Evolutionary conservation across 169 alveolate species (phyloP), one percentile per base, ranked within the genome.

Genomic region (Plasmodium coatneyi): DNA sequence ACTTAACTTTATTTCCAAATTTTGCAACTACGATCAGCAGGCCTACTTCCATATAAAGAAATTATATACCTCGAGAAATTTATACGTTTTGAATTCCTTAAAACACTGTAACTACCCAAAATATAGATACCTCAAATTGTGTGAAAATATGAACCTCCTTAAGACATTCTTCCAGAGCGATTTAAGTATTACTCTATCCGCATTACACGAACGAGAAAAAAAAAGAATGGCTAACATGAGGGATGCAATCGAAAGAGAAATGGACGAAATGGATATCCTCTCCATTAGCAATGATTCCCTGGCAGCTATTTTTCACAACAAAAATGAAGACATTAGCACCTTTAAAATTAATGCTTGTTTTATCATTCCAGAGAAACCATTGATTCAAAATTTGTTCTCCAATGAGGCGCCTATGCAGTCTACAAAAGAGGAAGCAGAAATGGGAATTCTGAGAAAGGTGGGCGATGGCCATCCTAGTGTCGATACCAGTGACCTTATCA

Each of bases 211-310:
- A 12, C 71, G 54, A 10, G 95, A 90, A 72, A n/a, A 6, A 2
- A 80, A 72, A 70, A 72, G 92, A 66, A 80, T 90, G 83, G 12
- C 12, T 41, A 30, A 41, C 46, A 90, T 80, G 84, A 90, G 56
- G 83, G 56, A 46, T 22, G 54, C 49, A 9, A 46, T 90, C 9
- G 95, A 90, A 52, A 36, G 12, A 9, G 54, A 22, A 41, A 90
- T 90, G 0, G 7, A 52, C 25, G 10, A 5, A 19, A 7, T 19
- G 34, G 72, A 90, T 71, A 80, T 90, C 2, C 54, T 90, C 52
- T 60, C 92, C 16, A 25, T 90, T n/a, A 70, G 71, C 9, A 90
- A 90, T 90, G 92, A 90, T 16, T 80, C 95, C 14, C 74, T 90
- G 72, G 95, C 54, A 43, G 56, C 95, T 10, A 1, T 80, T 3